Evolutionary conservation across 2,329 filamentous ascomycete species (phyloP).

Genomic region (Botryotinia calthae): DNA sequence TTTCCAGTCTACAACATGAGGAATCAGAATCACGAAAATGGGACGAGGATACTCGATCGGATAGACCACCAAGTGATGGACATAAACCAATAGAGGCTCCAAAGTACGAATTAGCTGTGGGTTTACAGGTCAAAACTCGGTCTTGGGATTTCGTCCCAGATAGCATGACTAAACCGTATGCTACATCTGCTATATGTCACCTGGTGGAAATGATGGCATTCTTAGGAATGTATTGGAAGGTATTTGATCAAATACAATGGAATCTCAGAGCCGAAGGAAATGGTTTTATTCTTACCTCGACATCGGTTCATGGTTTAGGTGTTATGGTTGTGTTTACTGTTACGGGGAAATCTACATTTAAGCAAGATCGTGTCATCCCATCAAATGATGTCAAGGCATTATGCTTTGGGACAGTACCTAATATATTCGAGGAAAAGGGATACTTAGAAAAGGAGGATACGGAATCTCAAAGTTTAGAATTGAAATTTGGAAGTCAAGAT

Average conservation of each 20-base stretch:
- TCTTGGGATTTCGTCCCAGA: constrained; percentile 43
- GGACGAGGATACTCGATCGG: constrained; percentile 31
- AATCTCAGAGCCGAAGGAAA: constrained; percentile 46
- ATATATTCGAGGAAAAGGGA: constrained; percentile 49
- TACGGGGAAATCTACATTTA: constrained; percentile 49
- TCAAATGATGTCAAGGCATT: constrained; percentile 53
- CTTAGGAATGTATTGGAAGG: constrained; percentile 55
- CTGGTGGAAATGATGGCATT: constrained; percentile 40
- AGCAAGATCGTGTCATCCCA: constrained; percentile 52
- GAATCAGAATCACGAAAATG: constrained; percentile 49
- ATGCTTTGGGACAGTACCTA: constrained; percentile 55
- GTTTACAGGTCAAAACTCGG: constrained; percentile 37
- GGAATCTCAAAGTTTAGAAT: constrained; percentile 37
- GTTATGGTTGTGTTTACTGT: constrained; percentile 55
- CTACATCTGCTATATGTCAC: constrained; percentile 40
- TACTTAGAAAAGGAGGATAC: constrained; percentile 39
- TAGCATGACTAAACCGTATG: constrained; percentile 40
- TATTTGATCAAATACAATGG: constrained; percentile 52
- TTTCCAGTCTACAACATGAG: constrained; percentile 51
- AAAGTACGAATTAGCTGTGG: constrained; percentile 32
- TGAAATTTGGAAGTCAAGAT: constrained; percentile 49
- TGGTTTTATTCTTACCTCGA: constrained; percentile 40
- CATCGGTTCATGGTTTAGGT: constrained; percentile 47
- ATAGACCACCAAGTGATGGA: constrained; percentile 8
- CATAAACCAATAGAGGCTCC: constrained; percentile 12